These are phyloP conservation scores for Hibiscus syriacus DNA, from an alignment of 345 rosid genomes.

Conservation along the genomic window DNA sequence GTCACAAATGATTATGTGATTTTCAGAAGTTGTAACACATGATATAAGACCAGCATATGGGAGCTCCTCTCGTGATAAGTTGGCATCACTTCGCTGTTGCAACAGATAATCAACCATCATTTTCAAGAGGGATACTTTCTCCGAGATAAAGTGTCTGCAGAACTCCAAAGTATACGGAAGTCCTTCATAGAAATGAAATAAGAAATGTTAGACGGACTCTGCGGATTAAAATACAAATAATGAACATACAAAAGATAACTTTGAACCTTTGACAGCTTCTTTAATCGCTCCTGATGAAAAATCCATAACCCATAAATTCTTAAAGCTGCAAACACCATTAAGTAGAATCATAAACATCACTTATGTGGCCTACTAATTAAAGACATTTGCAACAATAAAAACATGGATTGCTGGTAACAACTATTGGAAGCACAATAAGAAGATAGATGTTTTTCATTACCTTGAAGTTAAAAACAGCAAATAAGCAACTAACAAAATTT, in stretches of 20 bases:
- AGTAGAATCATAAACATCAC: slow-evolving; percentile 5
- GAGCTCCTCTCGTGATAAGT: slow-evolving; percentile 25
- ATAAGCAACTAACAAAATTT: background rate
- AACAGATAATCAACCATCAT: slow-evolving; percentile 46
- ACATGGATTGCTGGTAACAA: background rate
- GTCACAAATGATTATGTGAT: slow-evolving; percentile 52
- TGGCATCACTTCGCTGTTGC: slow-evolving; percentile 36
- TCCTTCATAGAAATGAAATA: slow-evolving; percentile 33
- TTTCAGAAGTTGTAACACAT: slow-evolving; percentile 42
- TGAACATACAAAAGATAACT: slow-evolving; percentile 12
- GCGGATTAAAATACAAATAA: background rate
- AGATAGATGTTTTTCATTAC: background rate
- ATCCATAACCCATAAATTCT: slow-evolving; percentile 69
- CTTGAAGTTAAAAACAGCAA: background rate
- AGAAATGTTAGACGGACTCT: slow-evolving; percentile 19
- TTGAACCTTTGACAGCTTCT: slow-evolving; percentile 62
- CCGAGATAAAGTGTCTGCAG: slow-evolving; percentile 42
- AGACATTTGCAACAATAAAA: background rate
- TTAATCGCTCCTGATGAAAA: slow-evolving; percentile 53
- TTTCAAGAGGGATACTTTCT: slow-evolving; percentile 56
- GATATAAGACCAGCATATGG: slow-evolving; percentile 47
- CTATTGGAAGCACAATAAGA: background rate
- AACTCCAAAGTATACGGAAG: slow-evolving; percentile 42
- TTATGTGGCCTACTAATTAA: background rate
- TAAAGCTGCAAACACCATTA: slow-evolving; percentile 50